Percentiles rank a stretch among this genome's conserved stretches.
These are phyloP conservation scores for Symbiodinium natans DNA, from an alignment of 73 alveolate genomes.

Conservation along the genomic window DNA sequence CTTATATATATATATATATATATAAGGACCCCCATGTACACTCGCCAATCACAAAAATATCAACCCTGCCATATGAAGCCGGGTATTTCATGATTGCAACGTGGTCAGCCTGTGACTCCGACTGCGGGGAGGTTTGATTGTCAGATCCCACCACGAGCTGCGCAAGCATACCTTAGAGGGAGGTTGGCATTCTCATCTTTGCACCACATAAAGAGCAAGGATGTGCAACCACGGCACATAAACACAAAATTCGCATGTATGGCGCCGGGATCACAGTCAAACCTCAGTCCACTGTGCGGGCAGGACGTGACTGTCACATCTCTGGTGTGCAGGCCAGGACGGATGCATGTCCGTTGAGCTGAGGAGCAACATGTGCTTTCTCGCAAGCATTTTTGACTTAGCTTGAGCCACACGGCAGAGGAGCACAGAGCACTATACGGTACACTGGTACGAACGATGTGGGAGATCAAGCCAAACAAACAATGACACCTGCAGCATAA, in stretches of 20 bases:
- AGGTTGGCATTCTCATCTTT: not conserved
- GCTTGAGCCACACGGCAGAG: not conserved
- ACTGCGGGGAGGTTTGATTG: not conserved
- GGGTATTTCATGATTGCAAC: too few species aligned
- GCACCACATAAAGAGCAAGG: too few species aligned
- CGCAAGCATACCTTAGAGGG: not conserved
- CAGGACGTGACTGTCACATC: not conserved
- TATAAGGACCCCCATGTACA: too few species aligned
- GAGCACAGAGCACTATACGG: too few species aligned
- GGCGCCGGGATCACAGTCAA: constrained; percentile 8
- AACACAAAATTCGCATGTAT: constrained; percentile 3
- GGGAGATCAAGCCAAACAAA: too few species aligned
- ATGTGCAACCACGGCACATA: not conserved
- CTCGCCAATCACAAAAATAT: too few species aligned
- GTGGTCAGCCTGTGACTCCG: constrained; percentile 15
- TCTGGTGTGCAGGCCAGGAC: too few species aligned
- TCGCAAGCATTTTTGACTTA: constrained; percentile 8
- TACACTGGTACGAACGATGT: too few species aligned
- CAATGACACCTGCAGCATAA: too few species aligned
- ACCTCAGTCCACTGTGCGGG: not conserved
- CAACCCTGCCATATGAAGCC: too few species aligned
- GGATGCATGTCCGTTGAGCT: not conserved
- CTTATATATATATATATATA: too few species aligned
- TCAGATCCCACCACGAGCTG: not conserved
- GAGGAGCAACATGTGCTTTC: not conserved